Evolutionary conservation across 2,329 filamentous ascomycete genomes (phyloP).

Genomic region (Penicillium vulpinum): DNA sequence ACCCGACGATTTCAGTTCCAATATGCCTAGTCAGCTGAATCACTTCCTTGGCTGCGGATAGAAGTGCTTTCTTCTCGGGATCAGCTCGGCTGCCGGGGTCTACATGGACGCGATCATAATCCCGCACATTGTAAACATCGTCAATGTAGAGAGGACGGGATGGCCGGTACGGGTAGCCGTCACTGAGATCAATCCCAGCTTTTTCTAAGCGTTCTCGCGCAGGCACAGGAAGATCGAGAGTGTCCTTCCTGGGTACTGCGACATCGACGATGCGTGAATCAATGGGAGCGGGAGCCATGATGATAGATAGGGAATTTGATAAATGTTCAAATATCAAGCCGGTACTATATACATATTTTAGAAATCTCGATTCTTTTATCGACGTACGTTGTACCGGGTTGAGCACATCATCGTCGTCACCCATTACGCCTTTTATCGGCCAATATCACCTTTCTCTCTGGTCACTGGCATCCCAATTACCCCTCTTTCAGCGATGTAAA

Average conservation of each 20-base stretch:
- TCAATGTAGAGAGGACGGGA: slow-evolving; percentile 67
- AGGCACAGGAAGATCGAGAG: slow-evolving; percentile 59
- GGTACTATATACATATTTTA: background rate
- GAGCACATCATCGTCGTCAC: slow-evolving; percentile 35
- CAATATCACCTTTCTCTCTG: background rate
- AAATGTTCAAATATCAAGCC: background rate
- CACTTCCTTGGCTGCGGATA: slow-evolving; percentile 63
- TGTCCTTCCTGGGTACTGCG: slow-evolving; percentile 63
- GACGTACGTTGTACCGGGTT: background rate
- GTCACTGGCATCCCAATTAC: background rate
- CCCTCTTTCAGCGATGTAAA: slow-evolving; percentile 11
- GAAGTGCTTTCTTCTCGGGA: slow-evolving; percentile 61
- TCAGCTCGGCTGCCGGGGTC: slow-evolving; percentile 67
- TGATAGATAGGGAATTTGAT: background rate
- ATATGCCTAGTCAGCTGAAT: slow-evolving; percentile 63
- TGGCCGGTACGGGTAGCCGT: slow-evolving; percentile 71
- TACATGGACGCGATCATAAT: slow-evolving; percentile 55
- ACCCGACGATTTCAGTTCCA: slow-evolving; percentile 63
- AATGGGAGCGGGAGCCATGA: slow-evolving; percentile 60
- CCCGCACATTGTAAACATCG: slow-evolving; percentile 66
- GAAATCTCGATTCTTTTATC: background rate
- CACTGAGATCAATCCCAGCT: slow-evolving; percentile 67
- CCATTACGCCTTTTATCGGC: slow-evolving; percentile 31
- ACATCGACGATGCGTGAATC: slow-evolving; percentile 64
- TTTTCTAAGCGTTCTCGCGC: slow-evolving; percentile 63